Conservation (phyloP, 2,329 filamentous ascomycete species). For the Claviceps spartinae region DNA sequence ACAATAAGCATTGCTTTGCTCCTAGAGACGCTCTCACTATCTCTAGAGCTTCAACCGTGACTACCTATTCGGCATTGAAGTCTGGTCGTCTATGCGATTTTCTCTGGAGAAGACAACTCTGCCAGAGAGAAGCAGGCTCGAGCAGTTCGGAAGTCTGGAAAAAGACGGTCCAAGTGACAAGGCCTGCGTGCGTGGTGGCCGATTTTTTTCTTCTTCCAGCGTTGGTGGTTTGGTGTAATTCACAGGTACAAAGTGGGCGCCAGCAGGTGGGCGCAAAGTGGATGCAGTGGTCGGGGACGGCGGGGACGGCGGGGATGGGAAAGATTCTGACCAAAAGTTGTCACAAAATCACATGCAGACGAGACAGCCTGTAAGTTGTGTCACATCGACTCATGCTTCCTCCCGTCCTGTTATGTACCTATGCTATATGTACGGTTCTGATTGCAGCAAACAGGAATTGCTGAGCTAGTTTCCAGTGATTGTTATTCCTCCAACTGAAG, state of each 20-base stretch:
- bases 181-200: slow-evolving; percentile 2
- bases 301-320: neutral
- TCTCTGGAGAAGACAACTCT: neutral
- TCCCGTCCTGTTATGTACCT: too few relatives aligned
- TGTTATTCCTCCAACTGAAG: too few relatives aligned
- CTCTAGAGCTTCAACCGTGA: slow-evolving; percentile 59
- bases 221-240: slow-evolving; percentile 12
- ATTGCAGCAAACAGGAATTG: too few relatives aligned
- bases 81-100: slow-evolving; percentile 1
- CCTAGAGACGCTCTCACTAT: slow-evolving; percentile 67
- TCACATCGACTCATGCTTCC: too few relatives aligned
- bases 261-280: slow-evolving; percentile 1
- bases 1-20: slow-evolving; percentile 47
- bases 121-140: neutral
- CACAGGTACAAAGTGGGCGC: slow-evolving; percentile 3
- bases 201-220: slow-evolving; percentile 14
- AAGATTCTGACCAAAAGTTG: neutral
- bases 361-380: too few relatives aligned
- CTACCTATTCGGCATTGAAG: slow-evolving; percentile 55
- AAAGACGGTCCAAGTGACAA: neutral
- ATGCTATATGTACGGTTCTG: too few relatives aligned
- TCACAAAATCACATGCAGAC: too few relatives aligned
- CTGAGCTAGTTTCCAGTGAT: too few relatives aligned
- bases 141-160: neutral
- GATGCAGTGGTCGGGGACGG: slow-evolving; percentile 1